Evolutionary conservation across 352 stramenopile genomes (phyloP), one percentile per base, ranked within the genome.

Genomic region (Globisporangium cylindrosporum): DNA sequence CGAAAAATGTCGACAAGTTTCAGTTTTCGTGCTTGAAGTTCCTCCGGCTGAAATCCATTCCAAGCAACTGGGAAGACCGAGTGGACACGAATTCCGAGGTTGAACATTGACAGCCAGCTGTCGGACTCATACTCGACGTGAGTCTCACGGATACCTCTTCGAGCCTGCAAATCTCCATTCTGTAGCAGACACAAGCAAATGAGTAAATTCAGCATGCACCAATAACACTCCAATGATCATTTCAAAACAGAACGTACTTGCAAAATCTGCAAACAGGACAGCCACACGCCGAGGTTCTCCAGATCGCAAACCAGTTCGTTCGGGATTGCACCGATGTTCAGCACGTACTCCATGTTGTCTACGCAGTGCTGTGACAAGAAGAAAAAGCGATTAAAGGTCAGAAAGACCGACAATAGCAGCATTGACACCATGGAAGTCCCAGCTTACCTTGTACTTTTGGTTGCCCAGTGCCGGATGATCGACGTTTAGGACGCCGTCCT

Each of bases 51-150:
- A 62, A 93, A 89, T 2, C 85, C 81, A 59, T 87, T 89, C 85
- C 87, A 94, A 1, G 87, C 77, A 2, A 93, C 80, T 20, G 87
- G 82, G 38, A 95, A 96, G 3, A 95, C 76, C 12, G 89, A 93
- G 69, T 96, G 89, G 18, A 95, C 76, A 9, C 88, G 87, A 66
- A 96, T 96, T 22, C 89, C 89, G 22, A 96, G 77, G 48, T 96
- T 96, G 69, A 96, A 96, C 80, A 94, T 95, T 6, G 87, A 89
- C 53, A 96, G 67, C 89, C 89, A 96, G 51, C 80, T 94, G 60
- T 96, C 89, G 3, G 87, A 94, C 66, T 96, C 89, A 63, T 95
- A 96, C 74, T 96, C 89, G 36, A 96, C 86, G 56, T 96, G 89
- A 64, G 82, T 85, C 66, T 94, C 74, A 59, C 87, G 64, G 27